These are phyloP conservation scores for Epichloe gansuensis DNA, from an alignment of 2,329 filamentous ascomycete species.

Conservation along the genomic window DNA sequence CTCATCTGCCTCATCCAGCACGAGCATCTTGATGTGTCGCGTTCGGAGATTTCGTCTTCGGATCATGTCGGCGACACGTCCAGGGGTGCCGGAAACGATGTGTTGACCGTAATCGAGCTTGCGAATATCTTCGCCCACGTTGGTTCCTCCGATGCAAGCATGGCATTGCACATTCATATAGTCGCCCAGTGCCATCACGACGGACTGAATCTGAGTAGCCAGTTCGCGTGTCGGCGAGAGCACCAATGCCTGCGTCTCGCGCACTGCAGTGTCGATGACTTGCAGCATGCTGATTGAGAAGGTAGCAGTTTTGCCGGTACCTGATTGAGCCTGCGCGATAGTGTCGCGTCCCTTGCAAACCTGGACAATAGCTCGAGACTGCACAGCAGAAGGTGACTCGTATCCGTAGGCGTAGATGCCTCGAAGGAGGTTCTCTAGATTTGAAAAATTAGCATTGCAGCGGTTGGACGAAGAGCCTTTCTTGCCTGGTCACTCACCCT, in stretches of 20 bases:
- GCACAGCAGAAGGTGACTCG: conserved; percentile 93
- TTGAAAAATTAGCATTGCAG: neutral
- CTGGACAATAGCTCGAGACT: conserved; percentile 96
- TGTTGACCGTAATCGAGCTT: conserved; percentile 97
- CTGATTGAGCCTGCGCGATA: conserved; percentile 94
- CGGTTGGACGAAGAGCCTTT: neutral
- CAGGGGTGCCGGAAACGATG: conserved; percentile 95
- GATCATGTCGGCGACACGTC: conserved; percentile 66
- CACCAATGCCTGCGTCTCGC: conserved; percentile 88
- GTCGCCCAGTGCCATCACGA: conserved; percentile 98
- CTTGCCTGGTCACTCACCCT: conserved; percentile 37
- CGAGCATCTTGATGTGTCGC: conserved; percentile 52
- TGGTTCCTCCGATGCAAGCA: conserved; percentile 95
- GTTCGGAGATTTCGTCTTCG: conserved; percentile 44
- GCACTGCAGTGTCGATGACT: conserved; percentile 85
- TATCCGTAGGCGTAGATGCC: conserved; percentile 98
- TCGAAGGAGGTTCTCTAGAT: conserved; percentile 74
- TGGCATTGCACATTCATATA: conserved; percentile 99
- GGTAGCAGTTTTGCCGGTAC: conserved; percentile 92
- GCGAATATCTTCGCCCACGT: conserved; percentile 93
- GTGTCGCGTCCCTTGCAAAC: conserved; percentile 98
- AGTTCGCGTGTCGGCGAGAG: conserved; percentile 93
- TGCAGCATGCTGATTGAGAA: conserved; percentile 96
- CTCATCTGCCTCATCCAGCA: conserved; percentile 50
- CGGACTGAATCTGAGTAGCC: conserved; percentile 95